Conservation (phyloP, 805 yeast genomes). For the Hagleromyces aurorensis region DNA sequence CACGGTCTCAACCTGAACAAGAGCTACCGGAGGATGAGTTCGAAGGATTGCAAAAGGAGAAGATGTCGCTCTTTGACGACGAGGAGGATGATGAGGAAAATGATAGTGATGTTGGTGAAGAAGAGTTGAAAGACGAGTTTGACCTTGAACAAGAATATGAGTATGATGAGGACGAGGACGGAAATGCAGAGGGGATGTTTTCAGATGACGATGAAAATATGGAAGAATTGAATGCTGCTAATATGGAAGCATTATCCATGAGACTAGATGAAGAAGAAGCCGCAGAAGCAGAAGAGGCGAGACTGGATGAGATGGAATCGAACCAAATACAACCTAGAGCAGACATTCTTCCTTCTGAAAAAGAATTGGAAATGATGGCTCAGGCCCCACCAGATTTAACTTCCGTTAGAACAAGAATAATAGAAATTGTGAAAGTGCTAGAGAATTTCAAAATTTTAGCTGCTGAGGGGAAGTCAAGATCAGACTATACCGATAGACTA, state of each 20-base stretch:
- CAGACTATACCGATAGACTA: constrained; percentile 72
- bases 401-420: constrained; percentile 83
- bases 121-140: constrained; percentile 37
- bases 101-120: constrained; percentile 18
- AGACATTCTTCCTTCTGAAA: constrained; percentile 61
- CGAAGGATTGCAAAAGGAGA: constrained; percentile 60
- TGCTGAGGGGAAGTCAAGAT: constrained; percentile 80
- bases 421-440: constrained; percentile 87
- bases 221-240: constrained; percentile 67
- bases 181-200: constrained; percentile 56
- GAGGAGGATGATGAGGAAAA: constrained; percentile 31
- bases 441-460: constrained; percentile 79
- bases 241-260: constrained; percentile 72
- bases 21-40: constrained; percentile 58
- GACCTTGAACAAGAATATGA: constrained; percentile 54
- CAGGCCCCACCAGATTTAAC: constrained; percentile 67
- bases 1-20: constrained; percentile 29
- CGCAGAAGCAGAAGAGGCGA: constrained; percentile 55
- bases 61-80: constrained; percentile 69
- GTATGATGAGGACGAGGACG: constrained; percentile 32
- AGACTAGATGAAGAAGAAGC: constrained; percentile 53
- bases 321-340: constrained; percentile 65
- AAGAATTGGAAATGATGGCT: constrained; percentile 50
- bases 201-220: constrained; percentile 66
- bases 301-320: constrained; percentile 51